Evolutionary conservation across 805 yeast species (phyloP).

Genomic region (Ogataea neopini): DNA sequence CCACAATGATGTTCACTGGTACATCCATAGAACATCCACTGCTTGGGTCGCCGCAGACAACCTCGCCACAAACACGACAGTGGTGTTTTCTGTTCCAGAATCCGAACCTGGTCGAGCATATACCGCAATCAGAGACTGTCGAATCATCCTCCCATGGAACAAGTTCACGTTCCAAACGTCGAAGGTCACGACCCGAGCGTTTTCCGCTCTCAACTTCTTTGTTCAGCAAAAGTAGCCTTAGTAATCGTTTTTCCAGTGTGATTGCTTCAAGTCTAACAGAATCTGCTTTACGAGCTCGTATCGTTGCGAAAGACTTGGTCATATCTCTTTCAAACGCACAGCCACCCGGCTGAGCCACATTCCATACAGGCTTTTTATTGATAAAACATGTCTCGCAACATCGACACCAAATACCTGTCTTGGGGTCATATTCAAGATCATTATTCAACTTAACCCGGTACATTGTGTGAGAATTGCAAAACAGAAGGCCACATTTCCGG

Average conservation of each 20-base stretch:
- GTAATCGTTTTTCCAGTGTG: conserved; percentile 60
- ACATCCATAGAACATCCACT: conserved; percentile 75
- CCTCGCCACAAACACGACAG: conserved; percentile 83
- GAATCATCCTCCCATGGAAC: conserved; percentile 68
- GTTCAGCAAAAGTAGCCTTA: conserved; percentile 38
- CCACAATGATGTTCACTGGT: conserved; percentile 46
- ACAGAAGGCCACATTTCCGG: conserved; percentile 72
- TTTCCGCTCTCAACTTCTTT: conserved; percentile 14
- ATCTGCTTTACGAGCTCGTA: conserved; percentile 48
- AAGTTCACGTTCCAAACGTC: conserved; percentile 46
- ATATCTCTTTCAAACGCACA: conserved; percentile 39
- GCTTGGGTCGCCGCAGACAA: conserved; percentile 69
- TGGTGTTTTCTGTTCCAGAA: conserved; percentile 76
- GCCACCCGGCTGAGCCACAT: conserved; percentile 7
- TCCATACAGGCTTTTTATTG: conserved; percentile 32
- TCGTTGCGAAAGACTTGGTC: conserved; percentile 41
- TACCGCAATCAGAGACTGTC: conserved; percentile 51
- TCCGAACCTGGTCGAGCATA: conserved; percentile 62
- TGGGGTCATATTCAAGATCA: conserved; percentile 48
- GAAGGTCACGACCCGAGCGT: conserved; percentile 15
- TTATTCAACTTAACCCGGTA: conserved; percentile 51
- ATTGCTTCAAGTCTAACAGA: conserved; percentile 52
- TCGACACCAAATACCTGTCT: conserved; percentile 63
- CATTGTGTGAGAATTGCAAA: conserved; percentile 63
- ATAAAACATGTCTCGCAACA: conserved; percentile 67